phyloP scores from a whole-genome alignment of 495 filamentous ascomycete species.

The Penicillium steckii region DNA sequence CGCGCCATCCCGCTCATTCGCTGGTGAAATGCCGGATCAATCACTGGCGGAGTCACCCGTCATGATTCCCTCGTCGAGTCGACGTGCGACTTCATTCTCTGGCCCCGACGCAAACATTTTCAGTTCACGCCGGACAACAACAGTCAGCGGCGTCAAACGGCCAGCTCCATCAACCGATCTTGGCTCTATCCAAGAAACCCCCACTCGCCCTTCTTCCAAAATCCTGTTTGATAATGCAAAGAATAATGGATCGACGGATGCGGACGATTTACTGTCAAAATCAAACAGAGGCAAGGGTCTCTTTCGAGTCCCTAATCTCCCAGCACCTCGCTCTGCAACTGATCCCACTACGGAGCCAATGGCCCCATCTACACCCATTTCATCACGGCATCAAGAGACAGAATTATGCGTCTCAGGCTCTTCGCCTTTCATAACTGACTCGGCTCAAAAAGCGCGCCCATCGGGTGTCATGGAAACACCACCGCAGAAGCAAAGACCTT shows the following conservation, averaged over 20 bases:
- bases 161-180: slow-evolving; percentile 12
- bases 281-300: slow-evolving; percentile 18
- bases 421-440: slow-evolving; percentile 14
- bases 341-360: slow-evolving; percentile 9
- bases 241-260: slow-evolving; percentile 2
- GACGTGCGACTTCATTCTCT: slow-evolving; percentile 27
- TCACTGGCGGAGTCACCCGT: slow-evolving; percentile 23
- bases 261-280: slow-evolving; percentile 12
- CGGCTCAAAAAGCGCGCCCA: neutral
- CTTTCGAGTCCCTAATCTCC: slow-evolving; percentile 44
- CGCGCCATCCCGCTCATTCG: slow-evolving; percentile 25
- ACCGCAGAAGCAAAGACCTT: slow-evolving; percentile 29
- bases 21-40: slow-evolving; percentile 20
- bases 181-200: slow-evolving; percentile 50
- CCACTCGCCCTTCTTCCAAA: slow-evolving; percentile 47
- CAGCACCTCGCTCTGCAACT: slow-evolving; percentile 26
- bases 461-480: slow-evolving; percentile 43
- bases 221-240: slow-evolving; percentile 24
- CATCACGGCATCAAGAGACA: slow-evolving; percentile 24
- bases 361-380: slow-evolving; percentile 34
- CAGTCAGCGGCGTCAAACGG: slow-evolving; percentile 1
- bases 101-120: slow-evolving; percentile 27
- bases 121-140: slow-evolving; percentile 6
- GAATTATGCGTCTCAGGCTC: slow-evolving; percentile 5
- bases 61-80: slow-evolving; percentile 27